A percentile compares a stretch with the other conserved stretches of the same genome.
Conservation (phyloP, 2,329 filamentous ascomycete genomes). For the Cladosporium sp. region DNA sequence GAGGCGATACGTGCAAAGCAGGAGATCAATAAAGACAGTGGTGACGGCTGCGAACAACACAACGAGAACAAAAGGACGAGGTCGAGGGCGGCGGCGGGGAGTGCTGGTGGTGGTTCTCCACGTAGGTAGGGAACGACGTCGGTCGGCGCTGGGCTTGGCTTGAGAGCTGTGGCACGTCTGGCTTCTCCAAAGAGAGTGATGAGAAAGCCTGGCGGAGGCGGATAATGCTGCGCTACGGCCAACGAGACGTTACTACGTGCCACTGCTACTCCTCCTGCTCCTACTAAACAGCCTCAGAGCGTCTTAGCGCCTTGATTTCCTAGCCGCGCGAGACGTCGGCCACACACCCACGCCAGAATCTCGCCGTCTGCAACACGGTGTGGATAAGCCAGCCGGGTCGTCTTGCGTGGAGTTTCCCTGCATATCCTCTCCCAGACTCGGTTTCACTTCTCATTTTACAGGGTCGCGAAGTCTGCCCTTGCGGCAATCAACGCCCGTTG, state of each 20-base stretch:
- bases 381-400: not conserved
- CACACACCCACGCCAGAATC: not conserved
- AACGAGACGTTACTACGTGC: constrained; percentile 9
- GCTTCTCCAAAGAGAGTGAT: no score
- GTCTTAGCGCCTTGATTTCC: constrained; percentile 6
- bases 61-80: not conserved
- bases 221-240: constrained; percentile 1
- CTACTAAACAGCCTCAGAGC: not conserved
- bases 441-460: constrained; percentile 9
- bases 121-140: constrained; percentile 4
- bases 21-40: constrained; percentile 11
- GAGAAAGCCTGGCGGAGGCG: no score
- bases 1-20: not conserved
- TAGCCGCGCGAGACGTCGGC: not conserved
- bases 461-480: constrained; percentile 13
- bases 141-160: constrained; percentile 8
- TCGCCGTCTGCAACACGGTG: not conserved
- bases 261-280: no score
- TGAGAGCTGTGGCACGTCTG: constrained; percentile 1
- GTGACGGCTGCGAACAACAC: constrained; percentile 5
- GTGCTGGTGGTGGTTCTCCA: not conserved
- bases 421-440: constrained; percentile 3
- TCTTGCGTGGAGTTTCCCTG: constrained; percentile 6
- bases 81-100: not conserved
- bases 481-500: constrained; percentile 3